Evolutionary conservation across 2,329 filamentous ascomycete species (phyloP), one percentile per base, ranked within the genome.

Genomic region (Paramyrothecium sp.): DNA sequence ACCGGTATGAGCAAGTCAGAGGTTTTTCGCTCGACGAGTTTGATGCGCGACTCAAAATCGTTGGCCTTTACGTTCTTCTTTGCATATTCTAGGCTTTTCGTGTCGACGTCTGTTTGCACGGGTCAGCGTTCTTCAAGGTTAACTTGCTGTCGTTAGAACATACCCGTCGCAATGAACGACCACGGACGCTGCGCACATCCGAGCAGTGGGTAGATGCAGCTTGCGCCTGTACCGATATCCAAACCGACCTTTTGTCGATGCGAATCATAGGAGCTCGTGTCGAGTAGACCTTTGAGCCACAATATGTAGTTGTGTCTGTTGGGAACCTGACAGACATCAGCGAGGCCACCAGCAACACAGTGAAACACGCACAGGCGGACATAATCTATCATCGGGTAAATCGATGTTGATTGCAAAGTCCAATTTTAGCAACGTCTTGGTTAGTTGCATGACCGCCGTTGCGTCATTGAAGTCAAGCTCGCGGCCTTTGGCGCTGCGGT

Each of bases 141-240:
- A 19, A 2, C 7, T 12, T 10, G 7, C 30, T 16, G 12, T 17
- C 10, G 2, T 16, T 44, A 7, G 16, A 16, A 33, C 60, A 20
- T 58, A 80, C 79, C 76, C 7, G 89, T 92, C 1, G 84, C 90
- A 33, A 88, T 71, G 62, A 93, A 92, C 2, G 75, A 80, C 93
- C 93, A 98, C 3, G 83, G 80, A 1, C 90, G 82, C 58, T 89
- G 84, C 0, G 79, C 73, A 64, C 89, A 91, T 20, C 88, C 91
- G 1, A 99, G 81, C 2, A 98, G 82, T 2, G 93, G 89, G 69
- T 98, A 99, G 65, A 99, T 96, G 65, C 89, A 89, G 64, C 91
- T 96, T 17, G 94, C 91, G 2, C 95, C 95, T 1, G 92, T 96
- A 46, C 95, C 95, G 60, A 97, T 89, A 63, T 97, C 93, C 2